These are phyloP conservation scores for Neoscytalidium dimidiatum DNA, from an alignment of 2,329 filamentous ascomycete genomes.

Conservation along the genomic window DNA sequence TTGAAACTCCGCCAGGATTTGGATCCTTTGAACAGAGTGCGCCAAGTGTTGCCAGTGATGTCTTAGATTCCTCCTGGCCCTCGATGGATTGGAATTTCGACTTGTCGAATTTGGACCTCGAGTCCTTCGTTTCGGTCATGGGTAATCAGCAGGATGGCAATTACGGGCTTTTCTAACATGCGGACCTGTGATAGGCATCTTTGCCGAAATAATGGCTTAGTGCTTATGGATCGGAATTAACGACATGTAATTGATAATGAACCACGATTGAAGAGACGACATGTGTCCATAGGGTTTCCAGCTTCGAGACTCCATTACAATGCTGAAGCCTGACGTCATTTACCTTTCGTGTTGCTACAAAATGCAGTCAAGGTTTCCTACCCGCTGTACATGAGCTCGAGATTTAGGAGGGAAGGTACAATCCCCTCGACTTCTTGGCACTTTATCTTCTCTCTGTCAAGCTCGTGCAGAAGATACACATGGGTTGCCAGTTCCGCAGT, in stretches of 20 bases:
- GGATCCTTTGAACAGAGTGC: conserved; percentile 6
- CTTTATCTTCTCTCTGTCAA: background rate
- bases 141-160: conserved; percentile 8
- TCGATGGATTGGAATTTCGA: conserved; percentile 20
- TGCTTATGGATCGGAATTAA: background rate
- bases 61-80: conserved; percentile 12
- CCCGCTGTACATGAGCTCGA: no score
- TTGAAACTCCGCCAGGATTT: conserved; percentile 3
- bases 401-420: no score
- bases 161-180: background rate
- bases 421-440: no score
- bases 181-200: background rate
- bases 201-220: background rate
- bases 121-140: conserved; percentile 18
- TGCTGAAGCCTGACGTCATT: no score
- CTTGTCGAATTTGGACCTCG: conserved; percentile 17
- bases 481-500: no score
- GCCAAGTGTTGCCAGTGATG: conserved; percentile 6
- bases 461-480: no score
- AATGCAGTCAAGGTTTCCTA: no score
- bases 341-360: no score
- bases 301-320: no score
- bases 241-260: background rate
- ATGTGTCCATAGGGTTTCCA: no score
- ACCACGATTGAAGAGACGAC: no score